These are phyloP conservation scores for Crithidia expoeki DNA, from an alignment of 208 protist genomes.

Conservation along the genomic window DNA sequence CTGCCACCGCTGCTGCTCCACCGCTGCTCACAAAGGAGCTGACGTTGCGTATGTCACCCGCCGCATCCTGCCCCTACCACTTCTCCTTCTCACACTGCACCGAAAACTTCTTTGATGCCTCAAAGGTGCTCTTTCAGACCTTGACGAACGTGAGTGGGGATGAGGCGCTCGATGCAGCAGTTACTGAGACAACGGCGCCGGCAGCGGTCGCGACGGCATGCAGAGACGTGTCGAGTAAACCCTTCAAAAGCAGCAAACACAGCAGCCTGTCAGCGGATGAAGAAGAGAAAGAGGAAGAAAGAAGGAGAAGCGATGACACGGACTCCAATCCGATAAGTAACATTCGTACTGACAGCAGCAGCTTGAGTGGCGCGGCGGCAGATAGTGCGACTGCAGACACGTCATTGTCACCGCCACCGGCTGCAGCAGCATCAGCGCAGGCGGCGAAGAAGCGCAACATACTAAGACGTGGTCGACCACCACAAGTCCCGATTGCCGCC, in stretches of 20 bases:
- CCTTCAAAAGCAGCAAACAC: too few species aligned
- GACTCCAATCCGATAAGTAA: too few species aligned
- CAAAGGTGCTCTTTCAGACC: slow-evolving; percentile 10
- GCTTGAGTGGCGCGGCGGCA: too few species aligned
- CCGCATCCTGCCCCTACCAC: slow-evolving; percentile 31
- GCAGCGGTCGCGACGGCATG: neutral
- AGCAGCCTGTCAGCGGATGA: too few species aligned
- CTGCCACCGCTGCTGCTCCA: neutral
- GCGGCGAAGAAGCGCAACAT: too few species aligned
- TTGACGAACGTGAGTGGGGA: neutral
- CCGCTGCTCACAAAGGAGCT: slow-evolving; percentile 27
- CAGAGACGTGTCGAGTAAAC: too few species aligned
- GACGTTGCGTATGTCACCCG: slow-evolving; percentile 25
- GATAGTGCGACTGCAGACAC: too few species aligned
- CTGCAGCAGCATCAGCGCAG: too few species aligned
- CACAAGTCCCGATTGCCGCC: neutral
- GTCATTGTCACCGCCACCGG: too few species aligned
- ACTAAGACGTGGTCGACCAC: neutral
- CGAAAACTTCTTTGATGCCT: slow-evolving; percentile 24
- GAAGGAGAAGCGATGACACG: too few species aligned
- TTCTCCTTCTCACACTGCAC: slow-evolving; percentile 31
- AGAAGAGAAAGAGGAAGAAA: too few species aligned
- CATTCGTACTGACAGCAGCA: too few species aligned
- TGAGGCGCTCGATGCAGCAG: neutral
- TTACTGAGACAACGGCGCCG: neutral